Conservation (phyloP, 192 early-diverging fungal genomes). For the Backusella sp. region DNA sequence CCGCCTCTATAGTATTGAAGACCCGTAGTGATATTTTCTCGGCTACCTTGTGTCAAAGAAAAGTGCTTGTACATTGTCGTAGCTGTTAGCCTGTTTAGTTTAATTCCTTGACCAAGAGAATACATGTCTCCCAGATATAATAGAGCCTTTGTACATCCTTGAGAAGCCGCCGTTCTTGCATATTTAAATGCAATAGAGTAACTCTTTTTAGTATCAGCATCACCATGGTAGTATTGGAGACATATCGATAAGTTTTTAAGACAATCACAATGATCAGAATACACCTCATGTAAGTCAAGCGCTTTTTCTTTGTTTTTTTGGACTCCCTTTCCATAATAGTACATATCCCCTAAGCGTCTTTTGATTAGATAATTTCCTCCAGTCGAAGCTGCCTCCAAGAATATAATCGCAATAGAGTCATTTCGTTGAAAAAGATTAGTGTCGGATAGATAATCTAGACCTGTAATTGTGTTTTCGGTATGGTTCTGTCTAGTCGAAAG, state of each 20-base stretch:
- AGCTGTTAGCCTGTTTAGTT: not conserved
- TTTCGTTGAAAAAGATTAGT: not conserved
- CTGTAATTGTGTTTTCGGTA: not conserved
- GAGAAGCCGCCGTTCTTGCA: not conserved
- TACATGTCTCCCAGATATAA: not conserved
- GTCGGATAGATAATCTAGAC: not conserved
- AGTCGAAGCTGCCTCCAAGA: not conserved
- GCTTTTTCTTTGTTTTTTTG: not conserved
- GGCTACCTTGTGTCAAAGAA: not conserved
- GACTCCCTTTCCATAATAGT: not conserved
- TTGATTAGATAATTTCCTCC: not conserved
- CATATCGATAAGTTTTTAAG: not conserved
- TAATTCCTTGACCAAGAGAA: not conserved
- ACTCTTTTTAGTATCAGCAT: not conserved
- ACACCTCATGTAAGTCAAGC: not conserved
- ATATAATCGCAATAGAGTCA: not conserved
- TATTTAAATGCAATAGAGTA: not conserved
- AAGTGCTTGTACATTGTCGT: not conserved
- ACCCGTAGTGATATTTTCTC: not conserved
- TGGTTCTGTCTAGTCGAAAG: not conserved
- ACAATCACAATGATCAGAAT: not conserved
- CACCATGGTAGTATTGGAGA: not conserved
- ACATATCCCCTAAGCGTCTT: not conserved
- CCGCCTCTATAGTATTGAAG: not conserved
- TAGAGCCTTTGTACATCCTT: not conserved